phyloP scores from a whole-genome alignment of 352 stramenopile genomes.

The Pythium periplocum region DNA sequence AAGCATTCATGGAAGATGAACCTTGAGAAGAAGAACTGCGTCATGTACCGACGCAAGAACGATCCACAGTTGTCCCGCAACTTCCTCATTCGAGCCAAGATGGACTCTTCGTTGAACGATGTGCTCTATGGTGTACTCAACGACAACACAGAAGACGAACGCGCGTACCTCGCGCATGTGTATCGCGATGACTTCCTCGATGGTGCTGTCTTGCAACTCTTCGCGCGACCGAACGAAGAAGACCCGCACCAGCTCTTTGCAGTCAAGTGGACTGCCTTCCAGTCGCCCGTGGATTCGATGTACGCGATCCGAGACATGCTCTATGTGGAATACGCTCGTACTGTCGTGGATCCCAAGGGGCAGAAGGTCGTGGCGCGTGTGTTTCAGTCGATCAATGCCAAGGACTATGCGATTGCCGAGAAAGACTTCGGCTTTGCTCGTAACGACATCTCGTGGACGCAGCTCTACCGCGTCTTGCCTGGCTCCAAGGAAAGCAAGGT shows the following conservation, averaged over 20 bases:
- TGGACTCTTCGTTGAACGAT: slow-evolving; percentile 69
- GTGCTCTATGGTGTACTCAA: slow-evolving; percentile 60
- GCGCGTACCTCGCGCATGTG: slow-evolving; percentile 52
- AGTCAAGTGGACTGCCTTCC: slow-evolving; percentile 71
- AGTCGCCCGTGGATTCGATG: slow-evolving; percentile 66
- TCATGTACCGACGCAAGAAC: slow-evolving; percentile 56
- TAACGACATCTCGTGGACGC: slow-evolving; percentile 42
- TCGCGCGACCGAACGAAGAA: slow-evolving; percentile 29
- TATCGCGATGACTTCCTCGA: slow-evolving; percentile 75
- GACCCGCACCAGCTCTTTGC: slow-evolving; percentile 70
- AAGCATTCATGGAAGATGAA: slow-evolving; percentile 65
- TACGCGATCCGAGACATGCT: slow-evolving; percentile 60
- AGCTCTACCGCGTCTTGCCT: slow-evolving; percentile 51
- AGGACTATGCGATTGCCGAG: slow-evolving; percentile 37
- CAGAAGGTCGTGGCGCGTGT: slow-evolving; percentile 59
- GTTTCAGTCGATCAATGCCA: slow-evolving; percentile 46
- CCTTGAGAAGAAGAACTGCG: slow-evolving; percentile 64
- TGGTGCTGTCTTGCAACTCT: slow-evolving; percentile 62
- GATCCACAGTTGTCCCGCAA: slow-evolving; percentile 42
- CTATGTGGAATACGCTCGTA: slow-evolving; percentile 56
- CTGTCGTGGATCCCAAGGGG: slow-evolving; percentile 44
- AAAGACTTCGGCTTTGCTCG: slow-evolving; percentile 63
- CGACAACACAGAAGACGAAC: slow-evolving; percentile 55
- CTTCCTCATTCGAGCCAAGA: slow-evolving; percentile 49
- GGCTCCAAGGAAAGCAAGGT: slow-evolving; percentile 43